These are phyloP conservation scores for Scheffersomyces parashehatae DNA, from an alignment of 1,139 yeast genomes.

Conservation along the genomic window DNA sequence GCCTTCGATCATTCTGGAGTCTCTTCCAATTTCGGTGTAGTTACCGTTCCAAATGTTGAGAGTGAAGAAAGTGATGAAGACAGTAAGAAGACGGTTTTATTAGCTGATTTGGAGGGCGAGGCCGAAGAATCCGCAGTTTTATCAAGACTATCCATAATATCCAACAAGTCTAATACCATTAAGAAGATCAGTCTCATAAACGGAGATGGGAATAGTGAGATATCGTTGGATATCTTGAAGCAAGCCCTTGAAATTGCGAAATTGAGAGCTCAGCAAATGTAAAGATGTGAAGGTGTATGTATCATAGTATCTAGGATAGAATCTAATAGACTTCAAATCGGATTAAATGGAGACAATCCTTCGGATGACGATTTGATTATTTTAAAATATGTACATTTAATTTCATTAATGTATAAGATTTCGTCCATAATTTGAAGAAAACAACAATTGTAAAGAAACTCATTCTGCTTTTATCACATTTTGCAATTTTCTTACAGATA, in stretches of 20 bases:
- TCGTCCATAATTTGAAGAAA: too few species aligned
- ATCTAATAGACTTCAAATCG: too few species aligned
- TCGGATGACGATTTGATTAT: too few species aligned
- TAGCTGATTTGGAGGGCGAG: slow-evolving; percentile 78
- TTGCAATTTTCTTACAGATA: too few species aligned
- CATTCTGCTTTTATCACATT: too few species aligned
- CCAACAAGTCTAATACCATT: slow-evolving; percentile 18
- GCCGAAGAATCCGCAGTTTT: slow-evolving; percentile 62
- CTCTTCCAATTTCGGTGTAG: slow-evolving; percentile 68
- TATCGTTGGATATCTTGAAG: slow-evolving; percentile 47
- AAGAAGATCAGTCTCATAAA: slow-evolving; percentile 16
- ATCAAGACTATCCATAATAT: slow-evolving; percentile 43
- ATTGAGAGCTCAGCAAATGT: slow-evolving; percentile 16
- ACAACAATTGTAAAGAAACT: too few species aligned
- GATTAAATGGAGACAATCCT: too few species aligned
- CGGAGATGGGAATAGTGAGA: slow-evolving; percentile 22
- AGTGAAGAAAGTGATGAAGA: slow-evolving; percentile 21
- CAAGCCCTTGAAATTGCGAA: slow-evolving; percentile 48
- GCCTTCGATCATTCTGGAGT: slow-evolving; percentile 30
- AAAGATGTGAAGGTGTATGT: not conserved
- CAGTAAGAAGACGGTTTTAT: slow-evolving; percentile 34
- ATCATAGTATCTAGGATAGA: too few species aligned
- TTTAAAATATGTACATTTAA: too few species aligned
- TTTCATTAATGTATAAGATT: too few species aligned
- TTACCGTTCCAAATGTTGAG: slow-evolving; percentile 33